Conservation (phyloP, 768 basidiomycete species). For the Pleurotus tuoliensis region DNA sequence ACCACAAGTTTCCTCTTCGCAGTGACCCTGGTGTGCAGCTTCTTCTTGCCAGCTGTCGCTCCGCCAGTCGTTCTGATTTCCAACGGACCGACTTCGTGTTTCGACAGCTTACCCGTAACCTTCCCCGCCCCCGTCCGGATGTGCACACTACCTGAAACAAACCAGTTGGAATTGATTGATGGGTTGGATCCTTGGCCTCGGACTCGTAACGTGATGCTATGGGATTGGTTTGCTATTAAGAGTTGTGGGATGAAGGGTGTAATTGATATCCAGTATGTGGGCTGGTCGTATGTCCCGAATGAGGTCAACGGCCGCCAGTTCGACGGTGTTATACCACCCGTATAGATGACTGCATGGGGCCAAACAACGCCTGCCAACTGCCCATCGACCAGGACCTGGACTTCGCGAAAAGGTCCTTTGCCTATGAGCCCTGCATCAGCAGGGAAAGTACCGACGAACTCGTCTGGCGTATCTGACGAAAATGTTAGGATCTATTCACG, state of each 20-base stretch:
- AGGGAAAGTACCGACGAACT: constrained; percentile 46
- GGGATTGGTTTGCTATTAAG: constrained; percentile 30
- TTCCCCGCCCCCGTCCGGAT: constrained; percentile 41
- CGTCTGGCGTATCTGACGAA: constrained; percentile 46
- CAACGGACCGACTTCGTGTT: constrained; percentile 40
- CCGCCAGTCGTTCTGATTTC: constrained; percentile 37
- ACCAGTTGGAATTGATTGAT: constrained; percentile 59
- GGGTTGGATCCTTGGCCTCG: constrained; percentile 51
- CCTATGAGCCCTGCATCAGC: constrained; percentile 36
- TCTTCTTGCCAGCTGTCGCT: constrained; percentile 31
- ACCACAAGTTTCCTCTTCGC: constrained; percentile 43
- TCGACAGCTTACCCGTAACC: constrained; percentile 51
- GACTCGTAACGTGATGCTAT: constrained; percentile 55
- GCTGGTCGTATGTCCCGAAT: constrained; percentile 61
- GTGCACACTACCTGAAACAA: constrained; percentile 53
- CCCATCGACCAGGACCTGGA: constrained; percentile 55
- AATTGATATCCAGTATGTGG: constrained; percentile 60
- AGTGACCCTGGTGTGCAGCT: constrained; percentile 47
- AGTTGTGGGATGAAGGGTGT: constrained; percentile 59
- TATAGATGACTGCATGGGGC: constrained; percentile 58
- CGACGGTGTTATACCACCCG: constrained; percentile 55
- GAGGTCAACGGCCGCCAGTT: constrained; percentile 52
- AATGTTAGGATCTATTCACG: constrained; percentile 10
- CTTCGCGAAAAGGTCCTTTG: constrained; percentile 57
- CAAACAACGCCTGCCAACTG: constrained; percentile 46